Conservation (phyloP, 2,329 filamentous ascomycete genomes). For the Zymoseptoria tritici region DNA sequence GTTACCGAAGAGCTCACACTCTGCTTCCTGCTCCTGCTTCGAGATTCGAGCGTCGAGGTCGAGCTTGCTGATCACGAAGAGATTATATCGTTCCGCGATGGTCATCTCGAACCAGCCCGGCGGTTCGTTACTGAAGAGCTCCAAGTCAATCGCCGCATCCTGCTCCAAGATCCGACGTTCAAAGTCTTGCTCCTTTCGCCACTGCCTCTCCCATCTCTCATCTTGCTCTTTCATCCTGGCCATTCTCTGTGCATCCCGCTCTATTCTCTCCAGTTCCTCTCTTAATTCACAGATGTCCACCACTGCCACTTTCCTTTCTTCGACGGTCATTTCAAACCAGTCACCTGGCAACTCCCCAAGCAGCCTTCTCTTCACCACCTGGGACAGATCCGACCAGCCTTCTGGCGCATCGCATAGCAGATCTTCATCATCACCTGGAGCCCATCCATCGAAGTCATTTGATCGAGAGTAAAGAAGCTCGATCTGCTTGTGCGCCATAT, state of each 20-base stretch:
- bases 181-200: background rate
- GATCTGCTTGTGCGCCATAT: background rate
- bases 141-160: background rate
- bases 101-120: background rate
- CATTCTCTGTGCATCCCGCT: background rate
- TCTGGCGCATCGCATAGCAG: background rate
- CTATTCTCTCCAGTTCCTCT: background rate
- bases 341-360: background rate
- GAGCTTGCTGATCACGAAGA: background rate
- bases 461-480: no score
- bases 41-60: no score
- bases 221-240: background rate
- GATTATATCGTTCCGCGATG: background rate
- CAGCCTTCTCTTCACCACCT: background rate
- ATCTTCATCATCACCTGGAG: no score
- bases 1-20: background rate
- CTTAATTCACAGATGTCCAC: background rate
- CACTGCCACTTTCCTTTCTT: background rate
- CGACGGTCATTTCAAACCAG: background rate
- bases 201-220: background rate
- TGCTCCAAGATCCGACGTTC: background rate
- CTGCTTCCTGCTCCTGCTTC: background rate
- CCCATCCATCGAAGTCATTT: no score
- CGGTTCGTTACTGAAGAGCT: background rate
- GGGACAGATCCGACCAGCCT: background rate